phyloP scores from a whole-genome alignment of 2,329 filamentous ascomycete genomes.

The Penicillium sp. region DNA sequence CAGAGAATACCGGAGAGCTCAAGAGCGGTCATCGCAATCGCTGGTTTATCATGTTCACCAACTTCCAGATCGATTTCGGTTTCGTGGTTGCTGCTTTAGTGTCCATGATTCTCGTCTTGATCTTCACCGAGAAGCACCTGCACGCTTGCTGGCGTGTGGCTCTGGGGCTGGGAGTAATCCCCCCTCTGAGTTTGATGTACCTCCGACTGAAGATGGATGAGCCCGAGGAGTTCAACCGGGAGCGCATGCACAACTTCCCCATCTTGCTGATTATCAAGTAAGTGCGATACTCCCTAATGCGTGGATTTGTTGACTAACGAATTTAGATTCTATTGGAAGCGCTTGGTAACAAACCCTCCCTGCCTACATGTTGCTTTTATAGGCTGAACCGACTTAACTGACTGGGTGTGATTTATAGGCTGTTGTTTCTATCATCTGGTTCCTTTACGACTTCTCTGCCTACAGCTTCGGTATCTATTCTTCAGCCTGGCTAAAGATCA shows the following conservation, averaged over 20 bases:
- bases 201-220: conserved; percentile 73
- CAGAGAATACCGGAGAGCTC: conserved; percentile 80
- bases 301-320: conserved; percentile 29
- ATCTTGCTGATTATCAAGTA: conserved; percentile 52
- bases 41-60: conserved; percentile 90
- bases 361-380: neutral
- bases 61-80: conserved; percentile 80
- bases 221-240: conserved; percentile 71
- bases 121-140: conserved; percentile 62
- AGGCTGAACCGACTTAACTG: conserved; percentile 9
- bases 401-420: conserved; percentile 30
- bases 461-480: conserved; percentile 89
- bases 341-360: conserved; percentile 51
- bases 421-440: conserved; percentile 75
- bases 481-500: conserved; percentile 57
- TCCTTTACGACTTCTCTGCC: conserved; percentile 80
- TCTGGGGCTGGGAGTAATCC: conserved; percentile 75
- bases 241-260: conserved; percentile 66
- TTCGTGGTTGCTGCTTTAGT: conserved; percentile 80
- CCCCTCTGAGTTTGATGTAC: conserved; percentile 69
- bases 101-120: conserved; percentile 64
- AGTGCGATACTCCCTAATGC: conserved; percentile 18
- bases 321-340: conserved; percentile 71
- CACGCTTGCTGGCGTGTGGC: conserved; percentile 79
- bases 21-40: conserved; percentile 78